These are phyloP conservation scores for Cutaneotrichosporon sp. DNA, from an alignment of 1,284 basidiomycete genomes.

Conservation along the genomic window DNA sequence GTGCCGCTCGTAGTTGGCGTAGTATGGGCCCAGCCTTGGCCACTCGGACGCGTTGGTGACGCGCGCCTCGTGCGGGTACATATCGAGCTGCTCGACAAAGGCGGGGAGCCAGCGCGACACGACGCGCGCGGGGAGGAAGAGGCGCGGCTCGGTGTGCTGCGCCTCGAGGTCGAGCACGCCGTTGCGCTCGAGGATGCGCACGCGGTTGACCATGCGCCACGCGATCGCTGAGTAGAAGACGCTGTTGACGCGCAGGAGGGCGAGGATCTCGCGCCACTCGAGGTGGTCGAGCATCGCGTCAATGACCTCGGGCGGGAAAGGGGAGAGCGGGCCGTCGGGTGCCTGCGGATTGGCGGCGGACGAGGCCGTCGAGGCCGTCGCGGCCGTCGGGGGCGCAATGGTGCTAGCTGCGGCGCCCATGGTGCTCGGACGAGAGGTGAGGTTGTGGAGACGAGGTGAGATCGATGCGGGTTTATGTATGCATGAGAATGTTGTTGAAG, in stretches of 20 bases:
- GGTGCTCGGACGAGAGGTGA: not conserved
- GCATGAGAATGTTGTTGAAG: not conserved
- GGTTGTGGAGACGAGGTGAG: not conserved
- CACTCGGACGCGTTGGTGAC: not conserved
- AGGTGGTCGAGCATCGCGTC: slow-evolving; percentile 13
- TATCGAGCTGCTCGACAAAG: slow-evolving; percentile 4
- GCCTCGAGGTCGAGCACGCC: not conserved
- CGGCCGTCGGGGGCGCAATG: not conserved
- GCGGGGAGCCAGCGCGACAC: not conserved
- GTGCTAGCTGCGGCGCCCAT: not conserved
- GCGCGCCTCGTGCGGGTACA: not conserved
- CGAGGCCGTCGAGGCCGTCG: too few species aligned
- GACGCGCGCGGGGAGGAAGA: not conserved
- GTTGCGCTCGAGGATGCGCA: not conserved
- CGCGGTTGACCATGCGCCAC: not conserved
- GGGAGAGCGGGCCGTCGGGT: not conserved
- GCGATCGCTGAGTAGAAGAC: slow-evolving; percentile 3
- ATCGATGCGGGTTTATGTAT: not conserved
- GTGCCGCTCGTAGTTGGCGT: slow-evolving; percentile 2
- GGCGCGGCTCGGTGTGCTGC: not conserved
- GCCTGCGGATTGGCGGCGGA: not conserved
- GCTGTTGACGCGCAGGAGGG: slow-evolving; percentile 11
- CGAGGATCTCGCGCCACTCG: not conserved
- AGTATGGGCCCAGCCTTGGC: too few species aligned
- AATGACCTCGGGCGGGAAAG: slow-evolving; percentile 9